Base-by-base conservation (phyloP, 306 rosid genomes). In the Gastrolobium bilobum region DNA sequence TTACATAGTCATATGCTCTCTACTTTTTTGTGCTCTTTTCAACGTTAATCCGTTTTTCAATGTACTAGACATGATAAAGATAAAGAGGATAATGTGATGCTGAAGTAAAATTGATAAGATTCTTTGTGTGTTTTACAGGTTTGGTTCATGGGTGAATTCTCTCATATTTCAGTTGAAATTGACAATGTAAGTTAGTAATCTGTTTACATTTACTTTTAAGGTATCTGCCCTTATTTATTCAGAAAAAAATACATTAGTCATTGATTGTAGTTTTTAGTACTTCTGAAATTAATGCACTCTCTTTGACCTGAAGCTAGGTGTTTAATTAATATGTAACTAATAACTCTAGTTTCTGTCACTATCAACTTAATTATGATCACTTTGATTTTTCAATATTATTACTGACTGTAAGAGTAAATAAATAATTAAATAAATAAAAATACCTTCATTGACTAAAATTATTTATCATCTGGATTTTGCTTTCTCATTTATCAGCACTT, bases 111-210 rank as follows among this genome's bases (percentile, higher is more conserved):
- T 39, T 75, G 46, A 53, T 70, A 46, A 75, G 47, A 73, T 74
- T 76, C 47, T 65, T 71, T 76, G 6, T 42, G 31, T 85, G 61
- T 71, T 85, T 61, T 53, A 54, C 91, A 90, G n/a, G n/a, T n/a
- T n/a, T n/a, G n/a, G n/a, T n/a, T n/a, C n/a, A n/a, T n/a, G n/a
- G n/a, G n/a, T n/a, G n/a, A n/a, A n/a, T n/a, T n/a, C n/a, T n/a
- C n/a, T n/a, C n/a, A n/a, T n/a, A n/a, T n/a, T n/a, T n/a, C n/a
- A n/a, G n/a, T n/a, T n/a, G n/a, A n/a, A n/a, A n/a, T n/a, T n/a
- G n/a, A n/a, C n/a, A n/a, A n/a, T n/a, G n/a, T n/a, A n/a, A n/a
- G n/a, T n/a, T n/a, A n/a, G n/a, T n/a, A n/a, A n/a, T n/a, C n/a
- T n/a, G n/a, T n/a, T n/a, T n/a, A n/a, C n/a, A n/a, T n/a, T n/a